Base-by-base conservation (phyloP, 257 asterid genomes). In the Solanum etuberosum region DNA sequence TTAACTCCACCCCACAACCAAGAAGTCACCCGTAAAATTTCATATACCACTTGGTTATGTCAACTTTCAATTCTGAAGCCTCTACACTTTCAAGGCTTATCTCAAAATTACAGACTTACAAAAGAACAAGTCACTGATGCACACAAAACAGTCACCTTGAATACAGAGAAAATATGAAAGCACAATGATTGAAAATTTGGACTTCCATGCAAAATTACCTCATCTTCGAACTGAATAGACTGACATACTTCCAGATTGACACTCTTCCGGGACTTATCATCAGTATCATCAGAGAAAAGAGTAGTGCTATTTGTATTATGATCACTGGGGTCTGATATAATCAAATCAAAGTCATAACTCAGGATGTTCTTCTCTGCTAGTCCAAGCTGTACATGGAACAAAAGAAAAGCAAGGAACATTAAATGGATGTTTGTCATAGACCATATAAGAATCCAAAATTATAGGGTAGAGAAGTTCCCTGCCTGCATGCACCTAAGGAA, bases 291-390 rank as follows among this genome's bases (percentile, higher is more conserved):
- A 59, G 99, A 97, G 91, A 97, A 96, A 89, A 96, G 89, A 77
- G 97, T 95, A 74, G 99, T 93, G 95, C 98, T 97, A 93, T 90
- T 97, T 90, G 99, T 96, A 85, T 94, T 97, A 87, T 95, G 97
- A 92, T 96, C 99, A 86, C 99, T 97, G 85, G 91, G 99, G 88
- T 97, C 99, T 42, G 99, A 95, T 84, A 90, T 91, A 83, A 92
- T 95, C 90, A 90, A 88, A 90, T 96, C 99, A 86, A 97, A 88
- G 90, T 97, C 99, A 90, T 96, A 94, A 90, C 87, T 95, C 89
- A 97, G 86, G 35, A 97, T 90, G 91, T 91, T 96, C 97, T 97
- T 97, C 96, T 97, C 99, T 76, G 95, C 98, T 71, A 97, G 91
- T 89, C 99, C 99, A 88, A 97, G 98, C 99, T 97, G 99, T 87